These are phyloP conservation scores for Avena atlantica DNA, from an alignment of 176 grass and related monocot species.

Conservation along the genomic window DNA sequence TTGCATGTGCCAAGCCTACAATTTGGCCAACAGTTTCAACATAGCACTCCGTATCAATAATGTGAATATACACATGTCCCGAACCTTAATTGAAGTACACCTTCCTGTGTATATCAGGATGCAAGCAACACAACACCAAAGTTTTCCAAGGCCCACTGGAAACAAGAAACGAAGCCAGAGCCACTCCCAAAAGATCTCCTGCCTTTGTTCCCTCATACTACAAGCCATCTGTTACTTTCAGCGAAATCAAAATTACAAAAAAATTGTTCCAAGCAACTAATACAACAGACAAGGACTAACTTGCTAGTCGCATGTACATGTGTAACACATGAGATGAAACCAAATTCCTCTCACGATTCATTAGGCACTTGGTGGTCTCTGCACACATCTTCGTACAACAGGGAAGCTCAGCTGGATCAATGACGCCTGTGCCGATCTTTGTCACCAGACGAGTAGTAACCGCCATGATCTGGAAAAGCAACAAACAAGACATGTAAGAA, in stretches of 20 bases:
- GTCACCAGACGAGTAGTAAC: constrained; percentile 71
- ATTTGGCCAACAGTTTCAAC: neutral
- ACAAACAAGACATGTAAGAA: constrained; percentile 34
- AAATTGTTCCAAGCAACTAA: neutral
- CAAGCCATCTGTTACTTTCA: neutral
- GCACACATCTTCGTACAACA: neutral
- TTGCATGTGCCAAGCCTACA: neutral
- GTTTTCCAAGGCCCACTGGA: neutral
- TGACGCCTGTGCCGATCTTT: constrained; percentile 69
- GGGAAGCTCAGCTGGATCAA: constrained; percentile 24
- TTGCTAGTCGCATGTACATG: neutral
- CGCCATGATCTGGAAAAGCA: constrained; percentile 54
- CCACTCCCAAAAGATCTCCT: neutral
- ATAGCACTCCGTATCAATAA: too few species aligned
- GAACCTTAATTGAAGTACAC: neutral
- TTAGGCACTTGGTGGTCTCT: neutral
- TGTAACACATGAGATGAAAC: neutral
- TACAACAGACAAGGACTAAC: neutral
- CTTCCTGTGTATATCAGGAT: neutral
- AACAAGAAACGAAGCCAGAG: neutral
- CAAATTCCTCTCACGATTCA: neutral
- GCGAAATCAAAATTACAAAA: constrained; percentile 2
- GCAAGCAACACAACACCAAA: neutral
- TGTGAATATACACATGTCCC: neutral
- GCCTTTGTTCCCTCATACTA: neutral